Percentiles rank a stretch among this genome's conserved stretches.
phyloP scores from a whole-genome alignment of 148 eudicot species.

The Vaccinium corymbosum region DNA sequence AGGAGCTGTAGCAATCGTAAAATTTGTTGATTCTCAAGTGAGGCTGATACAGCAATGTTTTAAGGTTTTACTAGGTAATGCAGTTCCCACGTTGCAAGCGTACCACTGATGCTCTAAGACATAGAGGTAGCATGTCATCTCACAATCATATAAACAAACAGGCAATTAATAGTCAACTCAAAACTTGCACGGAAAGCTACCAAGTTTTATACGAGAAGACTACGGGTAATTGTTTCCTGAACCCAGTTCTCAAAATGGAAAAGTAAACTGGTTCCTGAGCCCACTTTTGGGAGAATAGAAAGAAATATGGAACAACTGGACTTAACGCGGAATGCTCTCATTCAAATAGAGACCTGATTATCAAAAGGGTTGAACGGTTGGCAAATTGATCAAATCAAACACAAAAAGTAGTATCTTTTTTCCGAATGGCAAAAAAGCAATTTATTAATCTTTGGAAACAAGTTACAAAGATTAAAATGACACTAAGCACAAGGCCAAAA shows the following conservation, averaged over 20 bases:
- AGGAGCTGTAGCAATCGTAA: no score
- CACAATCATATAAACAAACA: background rate
- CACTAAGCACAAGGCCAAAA: no score
- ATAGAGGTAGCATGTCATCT: background rate
- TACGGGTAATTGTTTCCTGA: background rate
- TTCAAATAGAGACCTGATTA: background rate
- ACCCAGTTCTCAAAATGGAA: background rate
- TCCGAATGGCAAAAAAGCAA: no score
- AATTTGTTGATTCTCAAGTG: no score
- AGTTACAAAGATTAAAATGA: no score
- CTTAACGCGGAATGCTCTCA: background rate
- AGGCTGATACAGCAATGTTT: no score
- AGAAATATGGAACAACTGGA: background rate
- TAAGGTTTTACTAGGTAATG: no score
- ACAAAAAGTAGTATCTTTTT: background rate
- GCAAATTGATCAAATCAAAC: background rate
- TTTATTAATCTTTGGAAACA: no score
- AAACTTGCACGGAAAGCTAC: background rate
- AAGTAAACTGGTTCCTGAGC: background rate
- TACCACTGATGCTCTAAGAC: background rate
- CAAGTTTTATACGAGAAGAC: background rate
- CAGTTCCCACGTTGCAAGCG: no score
- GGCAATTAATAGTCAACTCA: background rate
- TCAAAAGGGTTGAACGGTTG: background rate
- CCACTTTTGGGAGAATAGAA: background rate